Conservation (phyloP, 805 yeast genomes). For the Yueomyces sp. region DNA sequence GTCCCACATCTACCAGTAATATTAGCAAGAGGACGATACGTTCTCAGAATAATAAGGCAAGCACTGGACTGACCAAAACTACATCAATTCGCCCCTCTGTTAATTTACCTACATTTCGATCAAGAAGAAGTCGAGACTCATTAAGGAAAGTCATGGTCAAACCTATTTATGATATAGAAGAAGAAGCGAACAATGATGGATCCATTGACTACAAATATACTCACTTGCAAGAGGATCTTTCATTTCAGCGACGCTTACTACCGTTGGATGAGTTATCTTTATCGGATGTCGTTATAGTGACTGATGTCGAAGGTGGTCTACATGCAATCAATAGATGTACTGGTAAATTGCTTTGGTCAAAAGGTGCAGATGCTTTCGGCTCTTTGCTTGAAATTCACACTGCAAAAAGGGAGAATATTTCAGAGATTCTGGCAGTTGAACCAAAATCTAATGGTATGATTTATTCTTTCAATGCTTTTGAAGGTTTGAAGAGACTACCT, state of each 20-base stretch:
- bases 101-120: too few species aligned
- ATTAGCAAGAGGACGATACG: too few species aligned
- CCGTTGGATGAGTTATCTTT: constrained; percentile 17
- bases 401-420: constrained; percentile 3
- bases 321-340: constrained; percentile 67
- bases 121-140: too few species aligned
- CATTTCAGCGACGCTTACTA: not conserved
- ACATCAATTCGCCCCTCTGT: too few species aligned
- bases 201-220: not conserved
- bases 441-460: constrained; percentile 77
- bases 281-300: constrained; percentile 48
- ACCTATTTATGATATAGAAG: too few species aligned
- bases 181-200: too few species aligned
- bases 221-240: not conserved
- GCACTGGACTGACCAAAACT: too few species aligned
- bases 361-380: constrained; percentile 32
- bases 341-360: constrained; percentile 68
- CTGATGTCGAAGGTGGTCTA: constrained; percentile 78
- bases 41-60: too few species aligned
- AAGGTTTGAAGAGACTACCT: constrained; percentile 73
- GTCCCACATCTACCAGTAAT: too few species aligned
- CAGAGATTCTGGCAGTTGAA: constrained; percentile 63
- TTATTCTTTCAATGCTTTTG: constrained; percentile 60
- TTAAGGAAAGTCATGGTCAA: too few species aligned
- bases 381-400: constrained; percentile 10